Conservation (phyloP, 2,329 filamentous ascomycete species). For the Alternaria postmessia region DNA sequence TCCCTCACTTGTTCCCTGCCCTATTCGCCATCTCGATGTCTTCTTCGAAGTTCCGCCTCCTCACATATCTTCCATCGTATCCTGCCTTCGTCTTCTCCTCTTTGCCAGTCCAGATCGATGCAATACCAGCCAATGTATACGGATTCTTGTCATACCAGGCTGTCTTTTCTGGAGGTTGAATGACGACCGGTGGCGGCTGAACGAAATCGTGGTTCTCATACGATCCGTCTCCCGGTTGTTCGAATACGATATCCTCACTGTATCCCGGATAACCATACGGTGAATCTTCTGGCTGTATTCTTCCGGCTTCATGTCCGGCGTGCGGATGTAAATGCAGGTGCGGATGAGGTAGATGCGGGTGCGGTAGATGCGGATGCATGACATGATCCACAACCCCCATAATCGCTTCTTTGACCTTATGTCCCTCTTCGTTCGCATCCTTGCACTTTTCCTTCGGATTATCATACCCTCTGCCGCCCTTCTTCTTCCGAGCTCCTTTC, state of each 20-base stretch:
- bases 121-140: constrained; percentile 6
- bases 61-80: constrained; percentile 5
- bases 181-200: background rate
- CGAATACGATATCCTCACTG: background rate
- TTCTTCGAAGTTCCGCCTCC: constrained; percentile 1
- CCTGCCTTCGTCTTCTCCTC: background rate
- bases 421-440: background rate
- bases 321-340: background rate
- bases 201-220: background rate
- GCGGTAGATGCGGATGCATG: background rate
- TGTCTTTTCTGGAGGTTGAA: background rate
- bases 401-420: background rate
- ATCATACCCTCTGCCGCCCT: constrained; percentile 14
- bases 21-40: constrained; percentile 3
- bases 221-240: background rate
- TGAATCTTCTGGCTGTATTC: background rate
- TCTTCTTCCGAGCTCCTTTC: background rate
- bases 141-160: constrained; percentile 7
- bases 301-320: background rate
- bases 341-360: background rate
- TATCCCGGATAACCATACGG: background rate
- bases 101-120: constrained; percentile 6
- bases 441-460: background rate
- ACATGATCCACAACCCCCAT: background rate
- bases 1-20: background rate